Percentiles rank a stretch among this genome's conserved stretches.
Evolutionary conservation across 2,329 filamentous ascomycete species (phyloP).

Genomic region (Fusarium phyllophilum): DNA sequence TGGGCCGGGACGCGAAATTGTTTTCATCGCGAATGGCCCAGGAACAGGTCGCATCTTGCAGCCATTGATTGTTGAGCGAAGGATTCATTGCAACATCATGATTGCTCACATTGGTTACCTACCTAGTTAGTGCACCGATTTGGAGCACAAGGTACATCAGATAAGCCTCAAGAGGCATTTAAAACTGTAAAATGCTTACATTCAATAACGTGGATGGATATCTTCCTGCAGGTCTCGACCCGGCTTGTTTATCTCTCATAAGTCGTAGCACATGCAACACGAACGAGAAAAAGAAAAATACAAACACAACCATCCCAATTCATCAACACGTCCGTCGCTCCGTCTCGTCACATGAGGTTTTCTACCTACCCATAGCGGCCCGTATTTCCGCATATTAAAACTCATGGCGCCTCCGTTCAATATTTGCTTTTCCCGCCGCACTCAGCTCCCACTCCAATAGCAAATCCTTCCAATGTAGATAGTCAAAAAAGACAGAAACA

Average conservation of each 20-base stretch:
- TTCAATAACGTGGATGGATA: slow-evolving; percentile 41
- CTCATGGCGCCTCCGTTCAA: slow-evolving; percentile 23
- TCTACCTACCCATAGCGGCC: slow-evolving; percentile 18
- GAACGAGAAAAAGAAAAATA: slow-evolving; percentile 30
- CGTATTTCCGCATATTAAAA: slow-evolving; percentile 14
- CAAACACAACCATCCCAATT: slow-evolving; percentile 31
- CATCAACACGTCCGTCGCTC: slow-evolving; percentile 8
- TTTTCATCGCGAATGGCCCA: slow-evolving; percentile 28
- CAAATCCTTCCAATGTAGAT: slow-evolving; percentile 5
- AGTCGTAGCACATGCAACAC: slow-evolving; percentile 43
- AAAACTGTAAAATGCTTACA: slow-evolving; percentile 9
- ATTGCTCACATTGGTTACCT: not conserved
- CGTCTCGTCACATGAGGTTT: slow-evolving; percentile 17
- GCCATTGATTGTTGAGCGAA: not conserved
- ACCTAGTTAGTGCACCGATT: not conserved
- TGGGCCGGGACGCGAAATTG: not conserved
- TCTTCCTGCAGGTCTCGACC: slow-evolving; percentile 38
- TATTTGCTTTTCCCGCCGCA: slow-evolving; percentile 28
- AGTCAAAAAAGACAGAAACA: not conserved
- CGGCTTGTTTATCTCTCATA: slow-evolving; percentile 45
- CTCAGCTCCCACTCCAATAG: slow-evolving; percentile 19
- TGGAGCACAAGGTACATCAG: not conserved
- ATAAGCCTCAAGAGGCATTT: not conserved
- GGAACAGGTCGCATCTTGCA: slow-evolving; percentile 23
- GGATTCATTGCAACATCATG: not conserved